phyloP scores from a whole-genome alignment of 164 flowering plant species.

The Sextonia rubra region DNA sequence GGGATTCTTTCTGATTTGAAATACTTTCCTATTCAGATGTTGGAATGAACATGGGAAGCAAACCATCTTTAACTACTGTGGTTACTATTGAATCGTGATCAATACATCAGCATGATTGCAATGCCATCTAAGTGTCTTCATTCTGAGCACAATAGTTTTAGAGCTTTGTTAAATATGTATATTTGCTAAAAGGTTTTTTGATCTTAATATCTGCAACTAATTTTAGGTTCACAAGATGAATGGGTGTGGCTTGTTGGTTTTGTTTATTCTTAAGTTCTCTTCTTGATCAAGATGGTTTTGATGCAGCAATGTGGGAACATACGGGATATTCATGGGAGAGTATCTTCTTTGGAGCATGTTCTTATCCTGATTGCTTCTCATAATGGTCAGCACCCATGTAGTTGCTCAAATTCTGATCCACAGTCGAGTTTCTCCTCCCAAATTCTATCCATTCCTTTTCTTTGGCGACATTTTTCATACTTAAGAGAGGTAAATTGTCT shows the following conservation, averaged over 20 bases:
- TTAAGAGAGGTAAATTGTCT: slow-evolving; percentile 59
- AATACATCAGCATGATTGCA: neutral
- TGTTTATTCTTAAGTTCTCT: neutral
- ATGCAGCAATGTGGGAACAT: slow-evolving; percentile 39
- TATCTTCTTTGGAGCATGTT: slow-evolving; percentile 62
- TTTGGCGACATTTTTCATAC: slow-evolving; percentile 69
- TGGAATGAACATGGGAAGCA: neutral
- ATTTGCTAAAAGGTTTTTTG: too few relatives aligned
- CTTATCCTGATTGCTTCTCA: slow-evolving; percentile 51
- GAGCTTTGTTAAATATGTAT: neutral
- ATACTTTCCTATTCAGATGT: neutral
- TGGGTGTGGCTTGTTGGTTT: neutral
- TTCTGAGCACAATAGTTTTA: too few relatives aligned
- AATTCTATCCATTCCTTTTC: slow-evolving; percentile 78
- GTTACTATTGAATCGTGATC: neutral
- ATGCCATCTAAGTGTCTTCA: neutral
- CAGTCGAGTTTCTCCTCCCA: slow-evolving; percentile 69
- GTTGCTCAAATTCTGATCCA: slow-evolving; percentile 50
- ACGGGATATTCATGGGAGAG: slow-evolving; percentile 21
- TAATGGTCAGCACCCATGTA: slow-evolving; percentile 51
- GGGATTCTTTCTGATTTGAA: too few relatives aligned
- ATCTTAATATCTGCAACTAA: neutral
- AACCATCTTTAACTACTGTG: neutral
- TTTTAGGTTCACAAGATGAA: neutral
- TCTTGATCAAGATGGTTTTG: slow-evolving; percentile 7